Base-by-base conservation (phyloP, 225 moss, liverwort and hornwort species). In the Anthoceros angustus region DNA sequence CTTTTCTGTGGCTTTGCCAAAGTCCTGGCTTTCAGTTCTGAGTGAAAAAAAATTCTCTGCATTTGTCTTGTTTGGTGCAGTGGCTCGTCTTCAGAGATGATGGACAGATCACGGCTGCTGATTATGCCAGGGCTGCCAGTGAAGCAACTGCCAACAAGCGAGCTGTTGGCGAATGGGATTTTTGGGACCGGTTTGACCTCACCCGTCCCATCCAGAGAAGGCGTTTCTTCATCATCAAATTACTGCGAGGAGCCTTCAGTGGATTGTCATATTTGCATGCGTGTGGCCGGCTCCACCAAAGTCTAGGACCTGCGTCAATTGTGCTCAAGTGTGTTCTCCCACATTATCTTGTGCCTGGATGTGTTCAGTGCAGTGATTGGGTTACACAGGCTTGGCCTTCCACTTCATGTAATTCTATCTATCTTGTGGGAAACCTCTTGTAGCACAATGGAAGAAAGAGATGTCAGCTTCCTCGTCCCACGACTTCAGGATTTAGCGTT, bases 81-180 rank as follows among this genome's bases (percentile, higher is more conserved):
- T 95, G 95, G 95, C 77, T 95, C 39, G 95, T 89, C 9, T 95
- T 95, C 73, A 86, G 83, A 72, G 95, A 95, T 39, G 80, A 77
- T 71, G 95, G 95, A 38, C 88, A 83, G 74, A 67, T 73, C 11
- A 91, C 95, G 39, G 95, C 84, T 5, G 88, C 80, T 64, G 95
- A 95, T 46, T 95, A 95, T 71, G 88, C 91, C 39, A 91, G 78
- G 72, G 70, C 77, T 71, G 95, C 86, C 2, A 77, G 88, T 10
- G 70, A 84, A 68, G 91, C 95, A 2, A 91, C 91, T 41, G 68
- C 75, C 8, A 80, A 85, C 66, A 77, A 85, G 14, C 50, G 75
- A 42, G 82, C 88, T 15, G 95, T 95, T 62, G 95, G 95, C 14
- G 77, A 95, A 62, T 95, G 91, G 88, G 88, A 95, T 45, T 95